These are phyloP conservation scores for Lolium perenne DNA, from an alignment of 176 grass and related monocot species.

Conservation along the genomic window DNA sequence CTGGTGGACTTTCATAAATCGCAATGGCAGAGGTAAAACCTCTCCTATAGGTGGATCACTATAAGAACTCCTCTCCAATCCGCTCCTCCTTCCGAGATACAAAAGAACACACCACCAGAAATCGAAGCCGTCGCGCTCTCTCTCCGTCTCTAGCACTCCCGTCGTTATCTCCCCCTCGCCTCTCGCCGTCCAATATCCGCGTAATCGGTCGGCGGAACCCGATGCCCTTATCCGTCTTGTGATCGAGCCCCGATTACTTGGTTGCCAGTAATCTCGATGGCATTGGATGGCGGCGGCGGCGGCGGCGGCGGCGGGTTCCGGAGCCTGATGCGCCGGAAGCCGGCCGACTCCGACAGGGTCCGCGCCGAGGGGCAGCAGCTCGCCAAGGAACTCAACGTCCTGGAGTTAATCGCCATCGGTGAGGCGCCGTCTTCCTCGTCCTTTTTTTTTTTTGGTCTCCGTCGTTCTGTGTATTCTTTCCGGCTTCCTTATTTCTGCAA, in stretches of 20 bases:
- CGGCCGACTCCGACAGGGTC: conserved; percentile 84
- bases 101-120: conserved; percentile 9
- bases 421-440: not conserved
- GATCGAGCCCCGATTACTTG: conserved; percentile 31
- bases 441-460: not conserved
- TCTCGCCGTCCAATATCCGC: conserved; percentile 25
- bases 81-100: not conserved
- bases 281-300: conserved; percentile 41
- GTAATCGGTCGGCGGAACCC: not conserved
- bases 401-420: conserved; percentile 79
- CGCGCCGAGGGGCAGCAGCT: conserved; percentile 69
- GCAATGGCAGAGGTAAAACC: not conserved
- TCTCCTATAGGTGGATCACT: not conserved
- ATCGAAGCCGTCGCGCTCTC: conserved; percentile 38
- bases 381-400: conserved; percentile 80
- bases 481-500: conserved; percentile 3
- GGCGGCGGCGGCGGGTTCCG: conserved; percentile 42
- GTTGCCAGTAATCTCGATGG: conserved; percentile 41
- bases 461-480: not conserved
- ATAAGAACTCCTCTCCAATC: conserved; percentile 1
- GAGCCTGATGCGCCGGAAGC: conserved; percentile 83
- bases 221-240: conserved; percentile 38
- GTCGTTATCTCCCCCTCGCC: conserved; percentile 27
- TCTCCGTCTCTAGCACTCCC: conserved; percentile 17
- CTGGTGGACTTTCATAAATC: not conserved